Conservation (phyloP, 352 stramenopile genomes). For the Globisporangium alternatum region DNA sequence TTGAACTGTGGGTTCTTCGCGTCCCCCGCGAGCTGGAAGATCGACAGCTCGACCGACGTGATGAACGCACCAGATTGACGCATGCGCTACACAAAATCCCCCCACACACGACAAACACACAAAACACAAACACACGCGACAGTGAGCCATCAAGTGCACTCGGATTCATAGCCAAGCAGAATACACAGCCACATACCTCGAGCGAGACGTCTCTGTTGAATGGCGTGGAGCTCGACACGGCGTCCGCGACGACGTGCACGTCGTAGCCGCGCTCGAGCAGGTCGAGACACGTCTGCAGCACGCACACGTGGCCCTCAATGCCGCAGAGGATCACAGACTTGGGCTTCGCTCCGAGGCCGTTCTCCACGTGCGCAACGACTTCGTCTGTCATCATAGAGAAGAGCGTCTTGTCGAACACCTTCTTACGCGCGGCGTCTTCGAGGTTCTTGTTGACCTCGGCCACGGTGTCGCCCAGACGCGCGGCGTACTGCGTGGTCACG, state of each 20-base stretch:
- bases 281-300: conserved; percentile 96
- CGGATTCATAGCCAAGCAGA: neutral
- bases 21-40: conserved; percentile 94
- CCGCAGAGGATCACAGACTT: conserved; percentile 94
- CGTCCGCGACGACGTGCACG: conserved; percentile 96
- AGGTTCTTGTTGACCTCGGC: conserved; percentile 68
- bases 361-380: conserved; percentile 76
- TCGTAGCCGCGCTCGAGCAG: conserved; percentile 95
- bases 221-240: conserved; percentile 86
- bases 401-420: conserved; percentile 96
- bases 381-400: conserved; percentile 98
- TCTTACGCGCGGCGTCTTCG: conserved; percentile 34
- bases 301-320: conserved; percentile 95
- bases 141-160: neutral
- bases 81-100: conserved; percentile 70
- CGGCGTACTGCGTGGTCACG: conserved; percentile 96
- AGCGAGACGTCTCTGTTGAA: conserved; percentile 93
- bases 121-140: conserved; percentile 1
- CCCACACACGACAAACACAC: neutral
- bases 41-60: conserved; percentile 93
- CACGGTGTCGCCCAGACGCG: conserved; percentile 91
- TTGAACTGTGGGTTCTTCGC: conserved; percentile 94
- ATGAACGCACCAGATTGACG: conserved; percentile 91
- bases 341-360: conserved; percentile 32
- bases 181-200: conserved; percentile 31